phyloP scores from a whole-genome alignment of 192 early-diverging fungal genomes.

The Neocallimastix lanati region DNA sequence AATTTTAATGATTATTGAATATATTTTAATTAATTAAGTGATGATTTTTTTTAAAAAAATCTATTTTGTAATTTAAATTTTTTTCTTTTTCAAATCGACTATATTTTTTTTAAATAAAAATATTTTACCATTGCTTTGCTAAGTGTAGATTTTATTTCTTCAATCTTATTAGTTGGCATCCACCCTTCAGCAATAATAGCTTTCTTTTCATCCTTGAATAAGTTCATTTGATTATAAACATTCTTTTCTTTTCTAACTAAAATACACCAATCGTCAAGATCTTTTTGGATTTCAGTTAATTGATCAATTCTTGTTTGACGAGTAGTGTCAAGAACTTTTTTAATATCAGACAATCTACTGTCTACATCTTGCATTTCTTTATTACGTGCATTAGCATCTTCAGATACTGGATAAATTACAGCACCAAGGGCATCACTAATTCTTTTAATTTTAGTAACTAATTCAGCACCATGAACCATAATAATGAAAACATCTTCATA shows the following conservation, averaged over 20 bases:
- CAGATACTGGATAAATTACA: conserved; percentile 77
- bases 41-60: too few species aligned
- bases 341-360: background rate
- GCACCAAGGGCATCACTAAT: conserved; percentile 91
- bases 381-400: conserved; percentile 61
- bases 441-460: conserved; percentile 76
- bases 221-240: conserved; percentile 88
- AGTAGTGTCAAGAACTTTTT: conserved; percentile 62
- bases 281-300: conserved; percentile 66
- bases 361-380: conserved; percentile 62
- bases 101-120: too few species aligned
- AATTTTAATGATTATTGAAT: background rate
- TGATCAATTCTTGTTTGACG: conserved; percentile 63
- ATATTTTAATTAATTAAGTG: too few species aligned
- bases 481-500: conserved; percentile 96
- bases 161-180: conserved; percentile 78
- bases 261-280: conserved; percentile 69
- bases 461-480: conserved; percentile 87
- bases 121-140: conserved; percentile 51
- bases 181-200: conserved; percentile 89
- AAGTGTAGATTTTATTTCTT: conserved; percentile 62
- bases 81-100: too few species aligned
- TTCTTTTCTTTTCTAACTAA: conserved; percentile 95
- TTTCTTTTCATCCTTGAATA: conserved; percentile 86
- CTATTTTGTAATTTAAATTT: too few species aligned